Percentiles rank a stretch among this genome's conserved stretches.
Conservation (phyloP, 192 early-diverging fungal species). For the Dispira simplex region DNA sequence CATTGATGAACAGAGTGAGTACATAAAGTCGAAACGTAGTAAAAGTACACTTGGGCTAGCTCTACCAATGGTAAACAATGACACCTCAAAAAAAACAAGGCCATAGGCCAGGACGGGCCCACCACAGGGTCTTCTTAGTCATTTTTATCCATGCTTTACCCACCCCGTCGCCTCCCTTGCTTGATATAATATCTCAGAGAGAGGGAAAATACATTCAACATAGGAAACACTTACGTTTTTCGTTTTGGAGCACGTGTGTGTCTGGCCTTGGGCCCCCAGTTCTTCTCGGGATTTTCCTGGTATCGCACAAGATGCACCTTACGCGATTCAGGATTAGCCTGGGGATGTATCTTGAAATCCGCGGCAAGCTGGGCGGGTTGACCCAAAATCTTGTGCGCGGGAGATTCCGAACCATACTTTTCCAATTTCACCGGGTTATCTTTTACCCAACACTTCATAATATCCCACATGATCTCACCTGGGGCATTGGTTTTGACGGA, state of each 20-base stretch:
- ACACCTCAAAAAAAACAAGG: no score
- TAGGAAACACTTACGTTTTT: no score
- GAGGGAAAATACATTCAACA: no score
- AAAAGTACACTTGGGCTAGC: no score
- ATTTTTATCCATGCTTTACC: no score
- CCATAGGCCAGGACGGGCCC: no score
- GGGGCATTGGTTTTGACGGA: constrained; percentile 94
- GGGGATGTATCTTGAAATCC: constrained; percentile 57
- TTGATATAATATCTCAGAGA: no score
- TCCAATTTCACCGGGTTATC: constrained; percentile 47
- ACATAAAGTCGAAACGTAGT: no score
- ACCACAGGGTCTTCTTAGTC: no score
- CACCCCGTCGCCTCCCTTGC: no score
- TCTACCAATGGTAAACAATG: no score
- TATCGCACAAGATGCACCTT: constrained; percentile 77
- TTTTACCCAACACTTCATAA: constrained; percentile 63
- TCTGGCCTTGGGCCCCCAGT: constrained; percentile 95
- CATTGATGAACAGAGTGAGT: no score
- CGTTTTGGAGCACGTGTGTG: constrained; percentile 11
- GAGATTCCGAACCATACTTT: constrained; percentile 45
- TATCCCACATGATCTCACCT: constrained; percentile 74
- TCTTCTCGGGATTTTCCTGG: constrained; percentile 87
- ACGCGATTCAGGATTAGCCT: constrained; percentile 57
- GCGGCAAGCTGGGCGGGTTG: constrained; percentile 22
- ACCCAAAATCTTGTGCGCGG: constrained; percentile 48